A percentile compares a stretch with the other conserved stretches of the same genome.
phyloP scores from a whole-genome alignment of 768 basidiomycete genomes.

The Panaeolus cyanescens region DNA sequence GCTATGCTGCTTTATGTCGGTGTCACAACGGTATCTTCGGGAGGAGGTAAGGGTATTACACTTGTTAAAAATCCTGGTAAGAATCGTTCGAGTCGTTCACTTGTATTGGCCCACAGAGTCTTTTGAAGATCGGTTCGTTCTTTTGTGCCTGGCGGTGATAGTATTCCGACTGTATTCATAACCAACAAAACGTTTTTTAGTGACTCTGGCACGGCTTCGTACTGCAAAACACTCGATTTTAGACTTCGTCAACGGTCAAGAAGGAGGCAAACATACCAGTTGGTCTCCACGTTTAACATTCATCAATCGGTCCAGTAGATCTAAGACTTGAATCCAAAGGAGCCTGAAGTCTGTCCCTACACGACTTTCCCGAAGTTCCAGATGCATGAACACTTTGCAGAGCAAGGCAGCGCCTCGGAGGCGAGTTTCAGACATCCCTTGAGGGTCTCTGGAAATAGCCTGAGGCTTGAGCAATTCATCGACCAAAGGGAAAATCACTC shows the following conservation, averaged over 20 bases:
- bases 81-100: slow-evolving; percentile 87
- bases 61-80: slow-evolving; percentile 86
- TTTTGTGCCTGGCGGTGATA: slow-evolving; percentile 61
- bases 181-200: slow-evolving; percentile 96
- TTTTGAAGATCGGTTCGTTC: slow-evolving; percentile 58
- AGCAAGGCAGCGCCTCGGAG: slow-evolving; percentile 85
- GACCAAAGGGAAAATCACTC: slow-evolving; percentile 86
- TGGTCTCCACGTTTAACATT: slow-evolving; percentile 82
- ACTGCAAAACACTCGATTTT: slow-evolving; percentile 43
- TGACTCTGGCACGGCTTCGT: slow-evolving; percentile 94
- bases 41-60: slow-evolving; percentile 49
- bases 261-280: slow-evolving; percentile 57
- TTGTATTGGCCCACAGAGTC: slow-evolving; percentile 82
- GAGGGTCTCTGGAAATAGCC: slow-evolving; percentile 74
- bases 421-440: slow-evolving; percentile 90
- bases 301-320: slow-evolving; percentile 88
- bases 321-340: slow-evolving; percentile 88
- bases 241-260: neutral
- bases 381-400: slow-evolving; percentile 96
- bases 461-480: slow-evolving; percentile 90
- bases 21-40: slow-evolving; percentile 6
- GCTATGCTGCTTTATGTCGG: slow-evolving; percentile 14
- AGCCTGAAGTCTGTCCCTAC: slow-evolving; percentile 64
- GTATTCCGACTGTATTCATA: slow-evolving; percentile 87
- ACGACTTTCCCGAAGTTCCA: slow-evolving; percentile 73